phyloP scores from a whole-genome alignment of 768 basidiomycete genomes.

The Agrocybe chaxingu region DNA sequence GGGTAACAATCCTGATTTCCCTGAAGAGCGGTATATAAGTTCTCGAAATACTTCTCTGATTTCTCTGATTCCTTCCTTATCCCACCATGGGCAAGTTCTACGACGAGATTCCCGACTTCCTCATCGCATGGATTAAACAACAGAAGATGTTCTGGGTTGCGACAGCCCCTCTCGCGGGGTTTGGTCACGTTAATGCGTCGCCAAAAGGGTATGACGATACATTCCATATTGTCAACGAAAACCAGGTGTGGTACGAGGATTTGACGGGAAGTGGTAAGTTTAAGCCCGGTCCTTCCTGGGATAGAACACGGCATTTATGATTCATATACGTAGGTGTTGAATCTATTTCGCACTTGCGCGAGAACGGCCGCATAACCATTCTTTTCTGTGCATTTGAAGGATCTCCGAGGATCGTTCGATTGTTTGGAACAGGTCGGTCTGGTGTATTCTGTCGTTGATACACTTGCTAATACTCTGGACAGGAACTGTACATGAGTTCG shows the following conservation, averaged over 20 bases:
- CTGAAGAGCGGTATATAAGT: too few relatives aligned
- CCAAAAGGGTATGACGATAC: conserved; percentile 52
- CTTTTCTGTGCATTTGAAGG: conserved; percentile 60
- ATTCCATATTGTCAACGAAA: conserved; percentile 46
- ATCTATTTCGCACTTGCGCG: conserved; percentile 56
- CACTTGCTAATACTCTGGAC: neutral
- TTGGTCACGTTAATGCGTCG: conserved; percentile 59
- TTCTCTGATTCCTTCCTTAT: too few relatives aligned
- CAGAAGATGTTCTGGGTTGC: conserved; percentile 65
- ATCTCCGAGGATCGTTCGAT: conserved; percentile 50
- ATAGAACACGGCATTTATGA: too few relatives aligned
- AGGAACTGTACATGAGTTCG: conserved; percentile 56
- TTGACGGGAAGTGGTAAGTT: conserved; percentile 57
- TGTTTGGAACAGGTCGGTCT: conserved; percentile 50
- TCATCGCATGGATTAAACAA: conserved; percentile 47
- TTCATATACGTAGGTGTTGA: conserved; percentile 39
- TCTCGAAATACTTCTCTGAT: too few relatives aligned
- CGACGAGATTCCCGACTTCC: conserved; percentile 46
- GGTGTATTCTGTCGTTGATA: neutral
- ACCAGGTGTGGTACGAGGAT: conserved; percentile 67
- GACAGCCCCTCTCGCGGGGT: conserved; percentile 45
- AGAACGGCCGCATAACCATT: conserved; percentile 58
- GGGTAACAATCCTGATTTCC: too few relatives aligned
- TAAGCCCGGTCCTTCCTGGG: too few relatives aligned
- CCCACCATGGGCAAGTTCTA: conserved; percentile 48